These are phyloP conservation scores for Rubroboletus satanas DNA, from an alignment of 768 basidiomycete genomes.

Conservation along the genomic window DNA sequence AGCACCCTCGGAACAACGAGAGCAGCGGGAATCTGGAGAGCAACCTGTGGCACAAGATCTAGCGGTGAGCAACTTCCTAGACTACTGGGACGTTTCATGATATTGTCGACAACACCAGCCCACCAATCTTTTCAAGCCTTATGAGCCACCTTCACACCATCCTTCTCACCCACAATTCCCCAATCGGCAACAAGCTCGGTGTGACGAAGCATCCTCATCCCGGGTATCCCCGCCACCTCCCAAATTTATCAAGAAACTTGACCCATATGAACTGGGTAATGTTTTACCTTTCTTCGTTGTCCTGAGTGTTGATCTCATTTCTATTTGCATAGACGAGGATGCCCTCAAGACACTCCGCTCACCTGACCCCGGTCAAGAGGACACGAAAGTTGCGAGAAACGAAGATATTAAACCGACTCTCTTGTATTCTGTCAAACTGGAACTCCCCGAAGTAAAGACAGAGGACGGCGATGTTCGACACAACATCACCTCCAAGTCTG, in stretches of 20 bases:
- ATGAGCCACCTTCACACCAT: slow-evolving; percentile 23
- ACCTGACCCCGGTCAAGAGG: not conserved
- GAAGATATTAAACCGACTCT: slow-evolving; percentile 2
- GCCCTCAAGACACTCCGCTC: slow-evolving; percentile 14
- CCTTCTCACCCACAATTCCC: slow-evolving; percentile 14
- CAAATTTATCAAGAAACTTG: slow-evolving; percentile 26
- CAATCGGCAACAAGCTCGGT: not conserved
- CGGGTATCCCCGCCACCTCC: not conserved
- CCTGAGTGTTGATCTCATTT: not conserved
- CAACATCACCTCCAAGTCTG: not conserved
- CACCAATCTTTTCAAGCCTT: slow-evolving; percentile 19
- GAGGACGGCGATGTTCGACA: not conserved
- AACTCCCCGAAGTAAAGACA: slow-evolving; percentile 1
- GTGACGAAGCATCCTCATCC: not conserved
- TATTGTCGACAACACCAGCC: slow-evolving; percentile 2
- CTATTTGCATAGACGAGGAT: slow-evolving; percentile 21
- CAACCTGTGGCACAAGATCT: not conserved
- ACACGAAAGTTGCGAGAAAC: not conserved
- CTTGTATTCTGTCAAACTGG: slow-evolving; percentile 3
- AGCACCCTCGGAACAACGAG: not conserved
- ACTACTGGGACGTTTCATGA: not conserved
- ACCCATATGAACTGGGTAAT: slow-evolving; percentile 29
- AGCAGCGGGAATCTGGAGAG: not conserved
- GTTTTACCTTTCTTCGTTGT: not conserved
- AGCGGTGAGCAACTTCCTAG: not conserved